Evolutionary conservation across 2,329 filamentous ascomycete species (phyloP), one percentile per base, ranked within the genome.

Genomic region (Coniochaeta ligniaria): DNA sequence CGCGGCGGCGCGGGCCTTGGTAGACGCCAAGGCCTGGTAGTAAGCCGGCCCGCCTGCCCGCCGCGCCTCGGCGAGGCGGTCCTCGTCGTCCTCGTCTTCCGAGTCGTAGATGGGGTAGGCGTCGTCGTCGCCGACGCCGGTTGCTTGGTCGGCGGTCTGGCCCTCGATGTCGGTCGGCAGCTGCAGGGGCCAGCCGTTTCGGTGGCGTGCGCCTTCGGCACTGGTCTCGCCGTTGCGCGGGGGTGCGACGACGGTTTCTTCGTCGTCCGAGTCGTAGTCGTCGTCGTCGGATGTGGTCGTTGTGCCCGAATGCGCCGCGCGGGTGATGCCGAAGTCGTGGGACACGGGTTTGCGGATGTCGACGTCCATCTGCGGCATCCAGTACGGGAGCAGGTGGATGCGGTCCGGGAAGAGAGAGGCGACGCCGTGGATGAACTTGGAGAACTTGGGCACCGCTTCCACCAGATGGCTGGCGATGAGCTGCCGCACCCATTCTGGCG

Each of bases 371-470:
- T 99, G 95, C 1, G 95, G 95, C 80, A 94, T 91, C 95, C 95
- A 99, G 80, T 91, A 99, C 0, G 95, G 95, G 6, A 99, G 80
- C 14, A 99, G 82, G 56, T 97, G 81, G 74, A 99, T 99, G 60
- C 90, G 86, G 52, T 87, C 83, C 0, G 93, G 93, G 73, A 97
- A 96, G 54, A 99, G 77, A 12, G 86, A 90, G 11, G 94, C 94
- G 1, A 89, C 92, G 62, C 95, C 95, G 74, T 99, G 95, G 61
- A 99, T 98, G 74, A 98, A 99, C 77, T 99, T 99, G 70, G 92
- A 97, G 76, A 98, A 99, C 72, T 99, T 99, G 63, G 95, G 95
- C 2, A 99, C 93, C n/a, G 95, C 93, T 76, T 99, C 95, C 2
- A 99, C 95, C 17, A 99, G 82, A 76, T 99, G 95, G 64, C 92